Evolutionary conservation across 2,329 filamentous ascomycete genomes (phyloP).

Genomic region (Byssochlamys sp.): DNA sequence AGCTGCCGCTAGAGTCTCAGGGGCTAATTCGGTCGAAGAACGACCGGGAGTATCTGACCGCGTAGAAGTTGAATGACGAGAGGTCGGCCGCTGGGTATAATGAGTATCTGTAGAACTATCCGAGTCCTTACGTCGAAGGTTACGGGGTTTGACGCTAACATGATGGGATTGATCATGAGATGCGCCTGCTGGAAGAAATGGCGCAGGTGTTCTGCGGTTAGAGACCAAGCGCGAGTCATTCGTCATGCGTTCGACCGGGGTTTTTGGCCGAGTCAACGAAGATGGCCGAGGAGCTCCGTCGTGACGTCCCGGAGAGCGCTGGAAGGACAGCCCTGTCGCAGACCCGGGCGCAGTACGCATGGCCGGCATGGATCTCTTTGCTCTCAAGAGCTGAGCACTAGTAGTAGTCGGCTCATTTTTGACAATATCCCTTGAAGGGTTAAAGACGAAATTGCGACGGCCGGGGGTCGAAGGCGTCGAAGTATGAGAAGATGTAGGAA

Average conservation of each 20-base stretch:
- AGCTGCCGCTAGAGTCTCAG: conserved; percentile 44
- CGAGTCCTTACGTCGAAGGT: conserved; percentile 72
- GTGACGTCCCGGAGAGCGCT: conserved; percentile 29
- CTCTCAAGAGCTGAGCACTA: conserved; percentile 46
- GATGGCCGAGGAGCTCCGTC: conserved; percentile 24
- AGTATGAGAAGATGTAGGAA: conserved; percentile 51
- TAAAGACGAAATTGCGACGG: conserved; percentile 47
- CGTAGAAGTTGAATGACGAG: conserved; percentile 30
- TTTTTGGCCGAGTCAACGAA: conserved; percentile 50
- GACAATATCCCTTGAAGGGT: conserved; percentile 26
- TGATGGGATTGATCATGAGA: conserved; percentile 70
- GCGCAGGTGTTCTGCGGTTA: conserved; percentile 53
- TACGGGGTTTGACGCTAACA: conserved; percentile 59
- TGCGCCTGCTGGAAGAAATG: conserved; percentile 70
- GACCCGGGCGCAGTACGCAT: conserved; percentile 39
- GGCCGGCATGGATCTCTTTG: conserved; percentile 53
- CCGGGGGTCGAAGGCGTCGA: conserved; percentile 52
- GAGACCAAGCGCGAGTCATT: conserved; percentile 27
- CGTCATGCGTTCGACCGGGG: conserved; percentile 54
- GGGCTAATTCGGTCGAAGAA: conserved; percentile 38
- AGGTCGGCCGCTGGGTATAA: conserved; percentile 30
- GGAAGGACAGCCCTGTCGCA: conserved; percentile 21
- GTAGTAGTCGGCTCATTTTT: conserved; percentile 43
- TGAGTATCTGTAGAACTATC: conserved; percentile 52
- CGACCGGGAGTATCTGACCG: conserved; percentile 42